Base-by-base conservation (phyloP, 345 rosid genomes). In the Durio zibethinus region DNA sequence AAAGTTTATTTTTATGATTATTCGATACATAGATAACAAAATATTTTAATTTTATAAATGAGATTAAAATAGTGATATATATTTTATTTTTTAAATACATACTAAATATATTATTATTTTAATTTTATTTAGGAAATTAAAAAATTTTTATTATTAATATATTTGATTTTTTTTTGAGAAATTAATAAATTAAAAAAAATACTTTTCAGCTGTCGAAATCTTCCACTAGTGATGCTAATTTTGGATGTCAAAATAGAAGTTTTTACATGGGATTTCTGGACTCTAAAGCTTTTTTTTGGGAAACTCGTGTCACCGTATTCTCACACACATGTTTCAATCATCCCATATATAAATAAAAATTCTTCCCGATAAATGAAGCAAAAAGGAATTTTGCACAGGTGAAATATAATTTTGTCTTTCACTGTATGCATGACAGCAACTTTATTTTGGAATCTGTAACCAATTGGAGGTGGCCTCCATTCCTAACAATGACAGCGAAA, bases 191-290 rank as follows among this genome's bases (percentile, higher is more conserved):
- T 33, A 69, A 21, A 4, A 2, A 15, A 10, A 1, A 36, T 18
- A 8, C 25, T 70, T 69, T 31, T 16, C 2, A 43, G 75, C 36
- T 59, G 70, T 77, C 80, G 42, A 33, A 61, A 68, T 70, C 76
- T 11, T 11, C 4, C 25, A 8, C 29, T 4, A 1, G 2, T 18
- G 25, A 23, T 15, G 7, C 14, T 38, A 18, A 40, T 40, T n/a
- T n/a, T 65, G 71, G 48, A 36, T 65, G 48, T 65, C 33, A 12
- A 25, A 43, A 20, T 11, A 43, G 50, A 8, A 36, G 40, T 5
- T 36, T 36, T 36, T 2, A 74, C 35, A 14, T 65, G 6, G 21
- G 48, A 27, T 40, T 1, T 57, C 62, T 18, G 21, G 20, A 20
- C 11, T n/a, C 25, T 53, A 27, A 10, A 21, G 29, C 29, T 3